Base-by-base conservation (phyloP, 768 basidiomycete genomes). In the Lepiota subincarnata region DNA sequence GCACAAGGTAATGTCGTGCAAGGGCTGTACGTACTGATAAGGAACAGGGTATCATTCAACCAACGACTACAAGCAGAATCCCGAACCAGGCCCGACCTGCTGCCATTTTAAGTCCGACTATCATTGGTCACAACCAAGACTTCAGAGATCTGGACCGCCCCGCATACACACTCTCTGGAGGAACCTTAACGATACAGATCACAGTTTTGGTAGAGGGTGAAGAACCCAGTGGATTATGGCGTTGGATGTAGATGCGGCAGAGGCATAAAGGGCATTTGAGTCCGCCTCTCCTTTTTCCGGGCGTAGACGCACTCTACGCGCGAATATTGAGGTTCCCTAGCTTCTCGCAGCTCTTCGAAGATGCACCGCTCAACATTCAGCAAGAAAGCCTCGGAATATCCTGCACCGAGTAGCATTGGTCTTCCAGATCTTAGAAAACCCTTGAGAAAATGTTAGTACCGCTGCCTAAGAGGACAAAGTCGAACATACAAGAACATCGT, bases 371-470 rank as follows among this genome's bases (percentile, higher is more conserved):
- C 76, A 14, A 90, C 66, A 28, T 77, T 69, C 53, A 82, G 70
- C 18, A 89, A 74, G 13, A 82, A 62, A 6, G 70, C 66, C 61
- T 78, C 75, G 2, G 81, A 65, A 24, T 89, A 60, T 3, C 86
- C 89, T 59, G 72, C 78, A 11, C 82, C 78, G 4, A 90, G 75
- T 2, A 91, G 74, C 38, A 90, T 70, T 18, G 86, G 84, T n/a
- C 86, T 74, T 14, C 79, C 83, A 0, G 83, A 81, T 57, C 73
- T 75, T 37, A 91, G 61, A 62, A 91, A 89, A 12, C 78, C 72
- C 86, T 90, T 57, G 16, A 55, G 8, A 34, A 10, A 10, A 49
- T 6, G 52, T 28, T 24, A 24, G 3, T 37, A 13, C 35, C 12
- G 19, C 12, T 44, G 20, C 7, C 37, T 8, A 46, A 53, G 55